phyloP scores from a whole-genome alignment of 768 basidiomycete genomes.

The Imleria badia region DNA sequence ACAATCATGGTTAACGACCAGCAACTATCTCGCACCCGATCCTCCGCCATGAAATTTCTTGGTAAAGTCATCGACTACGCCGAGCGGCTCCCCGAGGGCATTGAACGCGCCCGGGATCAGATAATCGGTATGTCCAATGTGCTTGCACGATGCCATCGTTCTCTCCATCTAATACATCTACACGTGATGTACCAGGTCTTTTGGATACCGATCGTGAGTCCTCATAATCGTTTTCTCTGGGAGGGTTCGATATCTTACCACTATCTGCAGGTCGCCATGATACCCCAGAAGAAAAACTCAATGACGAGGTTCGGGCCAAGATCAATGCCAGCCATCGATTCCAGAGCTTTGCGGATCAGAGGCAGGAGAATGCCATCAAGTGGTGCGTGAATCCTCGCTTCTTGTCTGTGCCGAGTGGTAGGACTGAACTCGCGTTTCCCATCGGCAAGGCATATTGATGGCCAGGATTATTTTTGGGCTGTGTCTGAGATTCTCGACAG shows the following conservation, averaged over 20 bases:
- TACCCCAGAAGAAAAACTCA: slow-evolving; percentile 64
- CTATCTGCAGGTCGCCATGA: slow-evolving; percentile 60
- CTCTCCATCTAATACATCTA: background rate
- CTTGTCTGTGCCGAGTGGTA: background rate
- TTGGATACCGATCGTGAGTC: slow-evolving; percentile 36
- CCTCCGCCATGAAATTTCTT: slow-evolving; percentile 40
- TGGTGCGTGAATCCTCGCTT: slow-evolving; percentile 48
- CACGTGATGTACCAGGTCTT: slow-evolving; percentile 25
- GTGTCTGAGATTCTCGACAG: slow-evolving; percentile 85
- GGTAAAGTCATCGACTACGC: slow-evolving; percentile 37
- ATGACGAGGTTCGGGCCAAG: slow-evolving; percentile 69
- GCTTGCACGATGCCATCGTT: background rate
- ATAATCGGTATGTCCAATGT: slow-evolving; percentile 32
- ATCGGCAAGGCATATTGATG: slow-evolving; percentile 74
- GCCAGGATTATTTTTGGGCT: slow-evolving; percentile 97
- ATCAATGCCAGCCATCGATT: slow-evolving; percentile 85
- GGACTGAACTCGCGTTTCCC: background rate
- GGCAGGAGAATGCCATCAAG: slow-evolving; percentile 73
- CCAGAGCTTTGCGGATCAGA: slow-evolving; percentile 74
- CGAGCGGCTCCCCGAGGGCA: slow-evolving; percentile 38
- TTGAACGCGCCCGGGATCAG: slow-evolving; percentile 37
- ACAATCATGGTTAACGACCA: no score
- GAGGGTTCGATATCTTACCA: background rate
- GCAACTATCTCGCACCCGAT: background rate
- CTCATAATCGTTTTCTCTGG: background rate